These are phyloP conservation scores for Candida easanensis DNA, from an alignment of 805 yeast genomes.

Conservation along the genomic window DNA sequence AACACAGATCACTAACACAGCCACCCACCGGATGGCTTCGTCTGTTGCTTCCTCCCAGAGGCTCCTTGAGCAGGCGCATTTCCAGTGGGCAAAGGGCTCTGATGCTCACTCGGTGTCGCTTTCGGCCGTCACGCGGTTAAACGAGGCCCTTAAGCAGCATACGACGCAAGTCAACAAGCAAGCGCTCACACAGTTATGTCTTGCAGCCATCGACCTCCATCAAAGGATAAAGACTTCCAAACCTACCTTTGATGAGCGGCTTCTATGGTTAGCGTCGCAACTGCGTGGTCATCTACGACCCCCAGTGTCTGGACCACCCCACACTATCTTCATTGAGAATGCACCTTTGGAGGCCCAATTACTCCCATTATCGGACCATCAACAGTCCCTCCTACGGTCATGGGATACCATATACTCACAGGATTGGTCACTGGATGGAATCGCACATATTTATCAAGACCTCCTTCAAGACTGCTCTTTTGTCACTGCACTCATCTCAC, in stretches of 20 bases:
- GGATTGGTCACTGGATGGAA: slow-evolving; percentile 22
- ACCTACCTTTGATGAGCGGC: slow-evolving; percentile 7
- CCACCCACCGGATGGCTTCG: no score
- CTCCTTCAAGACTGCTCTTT: slow-evolving; percentile 69
- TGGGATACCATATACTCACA: slow-evolving; percentile 10
- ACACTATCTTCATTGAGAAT: not conserved
- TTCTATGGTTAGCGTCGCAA: slow-evolving; percentile 18
- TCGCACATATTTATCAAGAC: slow-evolving; percentile 44
- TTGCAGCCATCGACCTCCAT: slow-evolving; percentile 7
- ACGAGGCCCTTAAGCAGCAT: not conserved
- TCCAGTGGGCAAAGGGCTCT: slow-evolving; percentile 4
- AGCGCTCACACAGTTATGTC: slow-evolving; percentile 1
- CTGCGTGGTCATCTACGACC: slow-evolving; percentile 16
- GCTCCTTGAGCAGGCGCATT: slow-evolving; percentile 1
- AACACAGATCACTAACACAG: no score
- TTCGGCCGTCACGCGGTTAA: not conserved
- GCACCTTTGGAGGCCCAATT: not conserved
- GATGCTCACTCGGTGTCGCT: not conserved
- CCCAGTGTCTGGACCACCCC: slow-evolving; percentile 8
- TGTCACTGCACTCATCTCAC: slow-evolving; percentile 62
- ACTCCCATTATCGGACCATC: slow-evolving; percentile 13
- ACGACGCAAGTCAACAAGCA: not conserved
- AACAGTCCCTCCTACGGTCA: slow-evolving; percentile 5
- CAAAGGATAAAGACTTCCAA: slow-evolving; percentile 5
- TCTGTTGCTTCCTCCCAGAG: not conserved